Base-by-base conservation (phyloP, 2,329 filamentous ascomycete species). In the Arachnomyces sp. region DNA sequence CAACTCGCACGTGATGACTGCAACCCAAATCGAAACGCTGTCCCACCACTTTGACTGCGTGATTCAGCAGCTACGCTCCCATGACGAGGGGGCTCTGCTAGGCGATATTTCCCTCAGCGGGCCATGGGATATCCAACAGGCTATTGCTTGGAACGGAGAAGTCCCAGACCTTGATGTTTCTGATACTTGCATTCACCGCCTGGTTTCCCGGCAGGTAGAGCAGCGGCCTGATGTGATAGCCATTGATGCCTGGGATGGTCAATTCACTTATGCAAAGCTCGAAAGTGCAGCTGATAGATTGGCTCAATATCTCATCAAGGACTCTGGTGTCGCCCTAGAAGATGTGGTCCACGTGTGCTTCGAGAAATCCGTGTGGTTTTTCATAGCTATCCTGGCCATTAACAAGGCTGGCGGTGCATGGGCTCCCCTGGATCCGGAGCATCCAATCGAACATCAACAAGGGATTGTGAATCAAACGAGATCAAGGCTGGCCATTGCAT, bases 311-410 rank as follows among this genome's bases (percentile, higher is more conserved):
- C 52, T 71, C 3, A 52, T 52, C 2, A 25, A 25, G 11, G 45
- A 49, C 1, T 47, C 63, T n/a, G 66, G 65, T n/a, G 54, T 72
- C 18, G 57, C 59, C 7, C 54, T 66, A 1, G 58, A 64, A 20
- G 52, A 53, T 3, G 59, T 63, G 36, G 58, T 67, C 17, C 61
- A 60, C 2, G 31, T 67, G 3, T 65, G 57, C 35, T 67, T 67
- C 30, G 64, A 67, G 33, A 67, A 67, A 42, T 67, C 65, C 0
- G 57, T 56, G 11, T 68, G 65, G 65, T 56, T 63, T 9, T 52
- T 66, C 11, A 56, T 68, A 25, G 58, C 63, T 3, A 57, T 66
- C 37, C 45, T 67, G 7, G 64, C 61, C 7, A 57, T 66, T 20
- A 51, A 66, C 16, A 66, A 65, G 43, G 60, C 63, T 1, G 65